Conservation (phyloP, 345 rosid genomes). For the Pugionium cornutum region DNA sequence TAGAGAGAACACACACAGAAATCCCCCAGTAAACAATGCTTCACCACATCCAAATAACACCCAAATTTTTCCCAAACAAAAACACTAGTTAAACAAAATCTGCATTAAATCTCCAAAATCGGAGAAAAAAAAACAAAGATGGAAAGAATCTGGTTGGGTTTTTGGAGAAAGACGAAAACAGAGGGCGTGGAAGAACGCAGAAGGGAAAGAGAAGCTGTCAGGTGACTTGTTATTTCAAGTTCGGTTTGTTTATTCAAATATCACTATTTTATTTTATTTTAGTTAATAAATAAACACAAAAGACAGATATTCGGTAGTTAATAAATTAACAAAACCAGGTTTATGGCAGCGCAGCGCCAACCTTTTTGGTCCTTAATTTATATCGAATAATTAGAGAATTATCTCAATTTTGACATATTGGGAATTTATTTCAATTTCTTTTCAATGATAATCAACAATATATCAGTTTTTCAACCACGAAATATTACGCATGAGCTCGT, state of each 20-base stretch:
- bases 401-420: no score
- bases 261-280: neutral
- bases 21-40: neutral
- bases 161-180: constrained; percentile 28
- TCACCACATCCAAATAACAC: constrained; percentile 22
- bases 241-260: neutral
- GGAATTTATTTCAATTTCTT: no score
- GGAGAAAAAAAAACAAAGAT: constrained; percentile 6
- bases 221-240: neutral
- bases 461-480: no score
- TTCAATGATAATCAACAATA: no score
- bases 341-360: neutral
- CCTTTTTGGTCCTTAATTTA: neutral
- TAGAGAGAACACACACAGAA: constrained; percentile 19
- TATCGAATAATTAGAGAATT: no score
- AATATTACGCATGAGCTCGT: no score
- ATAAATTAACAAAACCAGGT: neutral
- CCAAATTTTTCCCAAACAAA: neutral
- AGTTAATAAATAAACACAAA: neutral
- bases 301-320: neutral
- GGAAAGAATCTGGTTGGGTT: constrained; percentile 5
- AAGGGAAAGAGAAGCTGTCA: constrained; percentile 29
- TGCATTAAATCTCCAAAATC: constrained; percentile 19
- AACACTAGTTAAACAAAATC: neutral
- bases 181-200: constrained; percentile 22